Base-by-base conservation (phyloP, 306 rosid species). In the Luffa aegyptiaca region DNA sequence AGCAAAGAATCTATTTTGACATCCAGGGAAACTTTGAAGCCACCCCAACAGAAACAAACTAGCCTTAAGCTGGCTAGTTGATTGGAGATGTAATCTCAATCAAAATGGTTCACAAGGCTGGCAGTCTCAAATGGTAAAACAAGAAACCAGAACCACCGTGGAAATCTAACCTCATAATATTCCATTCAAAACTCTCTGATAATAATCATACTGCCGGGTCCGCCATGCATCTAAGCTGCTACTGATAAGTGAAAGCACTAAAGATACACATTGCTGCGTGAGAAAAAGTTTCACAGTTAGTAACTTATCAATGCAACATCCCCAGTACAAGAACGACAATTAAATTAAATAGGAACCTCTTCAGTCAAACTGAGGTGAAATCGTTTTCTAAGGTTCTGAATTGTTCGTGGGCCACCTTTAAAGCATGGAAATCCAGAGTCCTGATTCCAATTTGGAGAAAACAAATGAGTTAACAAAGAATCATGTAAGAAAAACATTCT, bases 171-270 rank as follows among this genome's bases (percentile, higher is more conserved):
- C 66, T 95, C 93, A 96, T 88, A 96, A 84, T 87, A 96, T 96
- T 84, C 99, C 99, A 77, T 96, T 96, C 89, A 96, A 86, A 82
- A 96, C 99, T 85, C 81, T 90, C 90, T 96, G 99, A 84, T 96
- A 96, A 83, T 96, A 96, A 85, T 96, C 99, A 84, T 96, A 96
- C 85, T 96, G 99, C 72, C 99, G 88, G 70, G 99, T 96, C 84
- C 99, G 89, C 99, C 99, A 96, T 52, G 99, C 99, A 86, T 96
- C 99, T 83, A 96, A 88, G 86, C 99, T 96, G 86, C 94, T 91
- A 90, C 99, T 93, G 75, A 96, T 96, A 41, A 96, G 93, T 16
- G 99, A 91, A 80, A 96, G 97, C 83, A 96, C 99, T 89, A 96
- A 84, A 37, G 99, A 96, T 73, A 96, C 99, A 80, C 99, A 96